Conservation (phyloP, 2,329 filamentous ascomycete genomes). For the Graphiopsis chlorocephala region DNA sequence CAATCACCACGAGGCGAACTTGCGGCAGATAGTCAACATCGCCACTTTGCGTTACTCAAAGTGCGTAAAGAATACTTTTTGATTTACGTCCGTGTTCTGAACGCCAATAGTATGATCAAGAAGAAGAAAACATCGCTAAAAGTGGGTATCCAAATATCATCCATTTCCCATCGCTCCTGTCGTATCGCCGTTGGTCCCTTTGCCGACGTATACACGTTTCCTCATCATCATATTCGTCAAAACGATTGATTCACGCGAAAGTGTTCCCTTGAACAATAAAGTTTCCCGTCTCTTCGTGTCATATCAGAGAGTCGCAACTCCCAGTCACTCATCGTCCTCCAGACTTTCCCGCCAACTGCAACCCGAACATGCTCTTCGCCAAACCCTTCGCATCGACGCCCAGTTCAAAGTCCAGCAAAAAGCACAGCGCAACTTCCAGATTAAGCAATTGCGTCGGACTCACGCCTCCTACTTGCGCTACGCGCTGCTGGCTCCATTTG, state of each 20-base stretch:
- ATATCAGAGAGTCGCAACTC: neutral
- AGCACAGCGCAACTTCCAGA: conserved; percentile 72
- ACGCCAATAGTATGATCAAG: neutral
- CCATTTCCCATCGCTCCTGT: neutral
- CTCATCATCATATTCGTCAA: neutral
- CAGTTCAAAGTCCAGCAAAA: conserved; percentile 77
- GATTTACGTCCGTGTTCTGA: neutral
- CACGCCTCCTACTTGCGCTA: conserved; percentile 86
- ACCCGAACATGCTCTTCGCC: conserved; percentile 33
- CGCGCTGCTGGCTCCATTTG: conserved; percentile 77
- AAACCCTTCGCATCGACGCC: conserved; percentile 32
- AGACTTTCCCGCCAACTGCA: conserved; percentile 32
- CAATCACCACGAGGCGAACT: no score
- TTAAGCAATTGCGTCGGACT: conserved; percentile 75
- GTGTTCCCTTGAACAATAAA: neutral
- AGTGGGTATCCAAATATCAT: conserved; percentile 6
- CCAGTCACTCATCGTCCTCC: neutral
- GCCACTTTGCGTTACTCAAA: neutral
- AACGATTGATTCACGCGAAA: neutral
- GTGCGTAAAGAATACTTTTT: neutral
- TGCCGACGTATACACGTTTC: neutral
- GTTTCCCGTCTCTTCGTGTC: neutral
- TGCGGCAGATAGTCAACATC: neutral
- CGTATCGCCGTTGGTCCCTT: neutral
- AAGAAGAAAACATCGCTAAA: neutral